These are phyloP conservation scores for Gremmenia infestans DNA, from an alignment of 2,329 filamentous ascomycete genomes.

Conservation along the genomic window DNA sequence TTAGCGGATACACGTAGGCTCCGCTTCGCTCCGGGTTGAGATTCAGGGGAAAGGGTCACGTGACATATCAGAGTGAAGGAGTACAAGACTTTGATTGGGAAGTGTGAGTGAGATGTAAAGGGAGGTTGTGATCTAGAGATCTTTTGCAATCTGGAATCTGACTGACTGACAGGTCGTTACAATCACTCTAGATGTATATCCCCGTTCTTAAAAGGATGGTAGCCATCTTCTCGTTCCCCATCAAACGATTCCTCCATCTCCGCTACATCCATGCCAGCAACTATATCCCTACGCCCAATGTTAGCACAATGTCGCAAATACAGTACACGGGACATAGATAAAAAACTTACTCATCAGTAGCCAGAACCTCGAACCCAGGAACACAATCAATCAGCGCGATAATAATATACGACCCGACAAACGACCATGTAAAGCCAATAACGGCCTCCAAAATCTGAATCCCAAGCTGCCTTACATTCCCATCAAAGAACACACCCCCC, in stretches of 20 bases:
- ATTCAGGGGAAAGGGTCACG: too few relatives aligned
- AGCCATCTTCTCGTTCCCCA: slow-evolving; percentile 12
- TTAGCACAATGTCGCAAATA: not conserved
- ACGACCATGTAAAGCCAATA: slow-evolving; percentile 47
- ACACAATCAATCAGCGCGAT: slow-evolving; percentile 48
- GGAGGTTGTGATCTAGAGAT: too few relatives aligned
- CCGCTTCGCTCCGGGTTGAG: too few relatives aligned
- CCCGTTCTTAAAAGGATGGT: slow-evolving; percentile 12
- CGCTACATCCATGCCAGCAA: slow-evolving; percentile 43
- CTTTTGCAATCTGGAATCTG: too few relatives aligned
- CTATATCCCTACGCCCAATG: slow-evolving; percentile 36
- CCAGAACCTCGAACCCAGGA: slow-evolving; percentile 47
- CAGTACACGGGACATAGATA: not conserved
- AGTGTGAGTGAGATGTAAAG: too few relatives aligned
- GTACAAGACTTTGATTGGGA: too few relatives aligned
- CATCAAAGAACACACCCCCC: slow-evolving; percentile 49
- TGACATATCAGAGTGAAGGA: too few relatives aligned
- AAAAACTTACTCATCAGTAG: slow-evolving; percentile 45
- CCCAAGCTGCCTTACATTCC: slow-evolving; percentile 44
- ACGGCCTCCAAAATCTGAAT: slow-evolving; percentile 47
- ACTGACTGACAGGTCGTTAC: not conserved
- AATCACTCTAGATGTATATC: slow-evolving; percentile 1
- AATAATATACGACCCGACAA: slow-evolving; percentile 43
- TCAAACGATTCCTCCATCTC: slow-evolving; percentile 45
- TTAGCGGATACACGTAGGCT: too few relatives aligned